A percentile compares a stretch with the other conserved stretches of the same genome.
Conservation (phyloP, 352 stramenopile species). For the Thraustochytrium sp. region DNA sequence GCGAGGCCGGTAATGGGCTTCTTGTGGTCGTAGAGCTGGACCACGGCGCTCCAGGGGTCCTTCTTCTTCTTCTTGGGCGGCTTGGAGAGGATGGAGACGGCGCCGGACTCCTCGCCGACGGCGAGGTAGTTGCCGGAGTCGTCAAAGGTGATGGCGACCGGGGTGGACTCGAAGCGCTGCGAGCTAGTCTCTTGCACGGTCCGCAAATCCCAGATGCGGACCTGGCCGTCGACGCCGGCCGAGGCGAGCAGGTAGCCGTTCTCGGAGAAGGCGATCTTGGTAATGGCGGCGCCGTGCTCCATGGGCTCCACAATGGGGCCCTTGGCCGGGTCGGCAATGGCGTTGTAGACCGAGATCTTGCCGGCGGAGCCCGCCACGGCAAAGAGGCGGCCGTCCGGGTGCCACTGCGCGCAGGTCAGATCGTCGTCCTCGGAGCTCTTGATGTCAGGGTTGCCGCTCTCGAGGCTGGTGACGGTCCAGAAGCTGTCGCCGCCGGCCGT, state of each 20-base stretch:
- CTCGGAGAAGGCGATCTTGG: constrained; percentile 79
- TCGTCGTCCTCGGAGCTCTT: constrained; percentile 51
- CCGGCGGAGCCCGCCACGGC: constrained; percentile 63
- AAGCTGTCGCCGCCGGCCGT: constrained; percentile 49
- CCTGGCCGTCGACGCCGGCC: constrained; percentile 63
- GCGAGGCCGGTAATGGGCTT: background rate
- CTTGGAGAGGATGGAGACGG: background rate
- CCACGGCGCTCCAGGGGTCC: constrained; percentile 6
- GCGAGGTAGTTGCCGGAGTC: constrained; percentile 30
- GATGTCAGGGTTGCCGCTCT: background rate
- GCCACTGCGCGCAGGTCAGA: constrained; percentile 63
- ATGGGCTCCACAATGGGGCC: constrained; percentile 58
- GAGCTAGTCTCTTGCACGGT: constrained; percentile 13
- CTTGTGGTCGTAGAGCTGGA: constrained; percentile 32
- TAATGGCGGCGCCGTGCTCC: constrained; percentile 53
- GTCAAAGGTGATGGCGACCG: constrained; percentile 14
- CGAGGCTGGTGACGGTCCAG: constrained; percentile 2
- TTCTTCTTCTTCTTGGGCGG: constrained; percentile 30
- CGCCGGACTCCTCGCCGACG: background rate
- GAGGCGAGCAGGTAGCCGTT: constrained; percentile 89
- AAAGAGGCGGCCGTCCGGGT: constrained; percentile 90
- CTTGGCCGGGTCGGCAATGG: constrained; percentile 73
- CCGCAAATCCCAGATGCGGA: constrained; percentile 87
- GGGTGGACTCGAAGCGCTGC: background rate
- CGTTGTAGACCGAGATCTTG: constrained; percentile 85